These are phyloP conservation scores for Podospora fimiseda DNA, from an alignment of 495 filamentous ascomycete species.

Conservation along the genomic window DNA sequence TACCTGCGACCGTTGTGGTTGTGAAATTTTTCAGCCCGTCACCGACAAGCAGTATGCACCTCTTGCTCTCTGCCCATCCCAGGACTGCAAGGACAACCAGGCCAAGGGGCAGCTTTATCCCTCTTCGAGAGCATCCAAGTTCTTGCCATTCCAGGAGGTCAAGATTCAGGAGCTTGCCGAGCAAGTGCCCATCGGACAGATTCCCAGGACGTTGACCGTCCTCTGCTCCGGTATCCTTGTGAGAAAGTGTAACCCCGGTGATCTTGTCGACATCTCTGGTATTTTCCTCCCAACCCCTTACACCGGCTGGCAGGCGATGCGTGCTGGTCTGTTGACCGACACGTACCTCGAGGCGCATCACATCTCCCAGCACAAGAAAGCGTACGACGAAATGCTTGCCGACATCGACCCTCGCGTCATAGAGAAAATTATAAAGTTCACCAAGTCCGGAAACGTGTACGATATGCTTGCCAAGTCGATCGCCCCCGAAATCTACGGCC, in stretches of 20 bases:
- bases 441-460: conserved; percentile 81
- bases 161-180: conserved; percentile 99
- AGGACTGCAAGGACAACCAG: conserved; percentile 85
- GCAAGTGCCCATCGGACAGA: conserved; percentile 95
- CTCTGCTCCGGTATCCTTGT: conserved; percentile 83
- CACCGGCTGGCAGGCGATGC: conserved; percentile 94
- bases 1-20: conserved; percentile 91
- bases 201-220: conserved; percentile 81
- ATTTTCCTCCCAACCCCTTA: conserved; percentile 97
- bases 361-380: conserved; percentile 93
- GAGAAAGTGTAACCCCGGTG: conserved; percentile 82
- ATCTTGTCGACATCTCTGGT: conserved; percentile 85
- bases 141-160: conserved; percentile 94
- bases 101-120: conserved; percentile 88
- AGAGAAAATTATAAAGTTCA: conserved; percentile 73
- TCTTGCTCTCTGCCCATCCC: conserved; percentile 74
- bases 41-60: conserved; percentile 85
- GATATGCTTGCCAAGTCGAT: conserved; percentile 92
- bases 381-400: conserved; percentile 87
- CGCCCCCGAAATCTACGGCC: conserved; percentile 94
- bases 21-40: conserved; percentile 95
- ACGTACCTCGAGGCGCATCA: conserved; percentile 95
- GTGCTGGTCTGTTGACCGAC: conserved; percentile 88
- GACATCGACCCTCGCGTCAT: conserved; percentile 65
- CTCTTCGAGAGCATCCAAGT: conserved; percentile 91